Conservation (phyloP, 768 basidiomycete species). For the Phylloporus arenicola region DNA sequence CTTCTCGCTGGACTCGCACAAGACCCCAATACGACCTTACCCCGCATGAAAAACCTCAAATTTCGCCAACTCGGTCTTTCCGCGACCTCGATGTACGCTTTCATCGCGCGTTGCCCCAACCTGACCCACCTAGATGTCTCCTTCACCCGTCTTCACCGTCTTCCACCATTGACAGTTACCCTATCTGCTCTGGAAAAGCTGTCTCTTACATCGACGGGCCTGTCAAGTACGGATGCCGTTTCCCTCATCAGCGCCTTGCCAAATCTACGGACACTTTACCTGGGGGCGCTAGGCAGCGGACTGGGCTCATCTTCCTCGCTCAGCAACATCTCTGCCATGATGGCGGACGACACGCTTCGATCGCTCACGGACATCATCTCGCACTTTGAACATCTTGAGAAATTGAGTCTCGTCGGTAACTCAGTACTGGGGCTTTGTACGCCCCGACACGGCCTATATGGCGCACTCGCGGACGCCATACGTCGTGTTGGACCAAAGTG, state of each 20-base stretch:
- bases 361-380: slow-evolving; percentile 40
- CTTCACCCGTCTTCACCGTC: slow-evolving; percentile 51
- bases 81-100: slow-evolving; percentile 40
- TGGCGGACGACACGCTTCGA: slow-evolving; percentile 47
- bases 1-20: slow-evolving; percentile 30
- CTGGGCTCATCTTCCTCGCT: slow-evolving; percentile 41
- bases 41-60: slow-evolving; percentile 49
- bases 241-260: slow-evolving; percentile 35
- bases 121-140: slow-evolving; percentile 57
- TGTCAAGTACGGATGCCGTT: slow-evolving; percentile 39
- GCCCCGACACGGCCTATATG: slow-evolving; percentile 22
- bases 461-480: slow-evolving; percentile 44
- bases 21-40: slow-evolving; percentile 28
- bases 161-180: slow-evolving; percentile 5
- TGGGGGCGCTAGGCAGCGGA: slow-evolving; percentile 55
- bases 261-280: slow-evolving; percentile 42
- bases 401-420: slow-evolving; percentile 60
- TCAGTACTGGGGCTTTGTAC: slow-evolving; percentile 45
- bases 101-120: slow-evolving; percentile 45
- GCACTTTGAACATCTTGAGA: slow-evolving; percentile 37
- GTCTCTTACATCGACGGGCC: slow-evolving; percentile 52
- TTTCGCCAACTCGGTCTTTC: slow-evolving; percentile 50
- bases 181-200: slow-evolving; percentile 47
- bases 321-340: slow-evolving; percentile 43
- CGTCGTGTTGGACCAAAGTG: slow-evolving; percentile 51